These are phyloP conservation scores for Aspergillus sp. DNA, from an alignment of 2,329 filamentous ascomycete genomes.

Conservation along the genomic window DNA sequence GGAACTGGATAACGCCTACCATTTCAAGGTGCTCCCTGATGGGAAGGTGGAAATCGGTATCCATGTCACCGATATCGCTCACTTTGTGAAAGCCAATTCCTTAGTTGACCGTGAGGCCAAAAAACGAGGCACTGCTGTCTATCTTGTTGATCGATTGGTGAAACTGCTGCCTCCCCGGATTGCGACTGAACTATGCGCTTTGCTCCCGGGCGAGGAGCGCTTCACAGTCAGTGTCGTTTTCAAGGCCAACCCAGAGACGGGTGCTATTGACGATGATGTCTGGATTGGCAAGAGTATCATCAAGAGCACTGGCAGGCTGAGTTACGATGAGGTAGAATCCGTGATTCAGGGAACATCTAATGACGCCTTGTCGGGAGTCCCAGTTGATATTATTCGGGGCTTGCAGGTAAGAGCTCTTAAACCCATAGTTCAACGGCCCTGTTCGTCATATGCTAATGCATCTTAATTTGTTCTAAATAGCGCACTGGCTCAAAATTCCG, in stretches of 20 bases:
- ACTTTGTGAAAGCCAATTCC: constrained; percentile 96
- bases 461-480: constrained; percentile 37
- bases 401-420: constrained; percentile 61
- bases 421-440: too few relatives aligned
- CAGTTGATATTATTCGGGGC: constrained; percentile 75
- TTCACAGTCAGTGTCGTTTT: constrained; percentile 92
- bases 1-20: constrained; percentile 88
- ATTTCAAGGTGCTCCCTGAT: constrained; percentile 80
- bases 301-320: constrained; percentile 84
- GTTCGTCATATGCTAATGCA: not conserved
- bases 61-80: constrained; percentile 90
- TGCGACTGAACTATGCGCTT: constrained; percentile 81
- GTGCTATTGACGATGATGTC: constrained; percentile 79
- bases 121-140: constrained; percentile 95
- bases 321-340: constrained; percentile 81
- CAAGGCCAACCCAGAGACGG: constrained; percentile 79
- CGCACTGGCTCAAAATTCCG: constrained; percentile 86
- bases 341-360: constrained; percentile 67
- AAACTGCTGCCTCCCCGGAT: constrained; percentile 85
- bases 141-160: constrained; percentile 86
- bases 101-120: constrained; percentile 95
- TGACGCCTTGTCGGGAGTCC: constrained; percentile 64
- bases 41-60: constrained; percentile 91
- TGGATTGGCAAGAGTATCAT: constrained; percentile 95
- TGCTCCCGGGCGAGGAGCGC: constrained; percentile 83